These are phyloP conservation scores for Grosmannia huntii DNA, from an alignment of 2,329 filamentous ascomycete genomes.

Conservation along the genomic window DNA sequence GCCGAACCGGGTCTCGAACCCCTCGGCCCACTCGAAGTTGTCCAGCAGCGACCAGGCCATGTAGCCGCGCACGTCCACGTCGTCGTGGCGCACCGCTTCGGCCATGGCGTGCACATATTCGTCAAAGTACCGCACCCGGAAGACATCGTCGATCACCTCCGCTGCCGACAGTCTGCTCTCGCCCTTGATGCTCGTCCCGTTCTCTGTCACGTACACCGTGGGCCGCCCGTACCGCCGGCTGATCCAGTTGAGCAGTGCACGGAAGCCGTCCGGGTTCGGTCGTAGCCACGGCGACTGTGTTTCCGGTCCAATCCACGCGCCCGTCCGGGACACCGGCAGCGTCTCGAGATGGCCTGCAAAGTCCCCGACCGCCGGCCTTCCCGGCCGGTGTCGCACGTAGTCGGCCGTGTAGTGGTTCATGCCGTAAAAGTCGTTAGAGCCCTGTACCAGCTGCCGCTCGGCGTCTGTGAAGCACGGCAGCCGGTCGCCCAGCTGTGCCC, in stretches of 20 bases:
- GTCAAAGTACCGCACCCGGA: slow-evolving; percentile 67
- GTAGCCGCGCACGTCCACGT: slow-evolving; percentile 69
- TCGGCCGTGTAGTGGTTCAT: slow-evolving; percentile 92
- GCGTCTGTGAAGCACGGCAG: slow-evolving; percentile 63
- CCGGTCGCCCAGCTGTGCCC: slow-evolving; percentile 63
- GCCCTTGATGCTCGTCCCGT: slow-evolving; percentile 71
- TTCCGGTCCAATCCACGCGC: slow-evolving; percentile 64
- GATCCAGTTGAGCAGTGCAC: slow-evolving; percentile 64
- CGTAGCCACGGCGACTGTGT: slow-evolving; percentile 75
- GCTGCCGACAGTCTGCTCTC: slow-evolving; percentile 65
- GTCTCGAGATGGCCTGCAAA: slow-evolving; percentile 65
- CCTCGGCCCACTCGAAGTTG: slow-evolving; percentile 89
- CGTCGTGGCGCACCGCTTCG: slow-evolving; percentile 54
- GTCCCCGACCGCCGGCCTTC: slow-evolving; percentile 49
- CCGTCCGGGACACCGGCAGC: slow-evolving; percentile 56
- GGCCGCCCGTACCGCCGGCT: slow-evolving; percentile 64
- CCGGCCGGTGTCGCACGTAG: slow-evolving; percentile 64
- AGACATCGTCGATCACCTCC: slow-evolving; percentile 66
- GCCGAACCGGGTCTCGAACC: slow-evolving; percentile 76
- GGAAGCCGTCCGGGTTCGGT: slow-evolving; percentile 63
- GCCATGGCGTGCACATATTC: slow-evolving; percentile 68
- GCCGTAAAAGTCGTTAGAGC: slow-evolving; percentile 88
- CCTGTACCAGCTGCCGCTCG: slow-evolving; percentile 60
- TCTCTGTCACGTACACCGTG: slow-evolving; percentile 79
- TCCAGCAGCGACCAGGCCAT: slow-evolving; percentile 84